These are phyloP conservation scores for Globisporangium canariense DNA, from an alignment of 352 stramenopile species.

Conservation along the genomic window DNA sequence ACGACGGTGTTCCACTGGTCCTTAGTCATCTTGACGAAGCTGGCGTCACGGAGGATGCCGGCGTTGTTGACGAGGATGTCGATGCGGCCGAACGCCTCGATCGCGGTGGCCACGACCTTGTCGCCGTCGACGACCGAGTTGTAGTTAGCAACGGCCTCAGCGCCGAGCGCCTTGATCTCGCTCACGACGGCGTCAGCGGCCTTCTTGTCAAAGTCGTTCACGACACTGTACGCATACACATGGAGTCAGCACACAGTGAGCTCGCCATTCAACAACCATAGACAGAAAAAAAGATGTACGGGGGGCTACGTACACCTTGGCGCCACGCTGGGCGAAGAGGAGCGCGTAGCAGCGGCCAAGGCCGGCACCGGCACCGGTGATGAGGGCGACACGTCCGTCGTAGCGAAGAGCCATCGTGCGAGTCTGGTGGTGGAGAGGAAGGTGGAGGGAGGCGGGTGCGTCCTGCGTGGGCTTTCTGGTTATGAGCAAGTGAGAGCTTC, in stretches of 20 bases:
- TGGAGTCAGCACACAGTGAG: conserved; percentile 7
- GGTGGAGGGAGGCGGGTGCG: conserved; percentile 9
- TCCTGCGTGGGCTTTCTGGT: conserved; percentile 2
- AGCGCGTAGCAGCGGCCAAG: conserved; percentile 76
- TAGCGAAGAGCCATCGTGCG: conserved; percentile 55
- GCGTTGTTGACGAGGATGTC: conserved; percentile 93
- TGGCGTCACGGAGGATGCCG: conserved; percentile 90
- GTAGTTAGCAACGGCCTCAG: conserved; percentile 77
- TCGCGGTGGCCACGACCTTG: conserved; percentile 75
- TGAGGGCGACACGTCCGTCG: conserved; percentile 59
- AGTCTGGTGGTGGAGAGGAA: conserved; percentile 4
- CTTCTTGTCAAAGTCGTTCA: conserved; percentile 68
- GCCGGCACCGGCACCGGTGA: conserved; percentile 72
- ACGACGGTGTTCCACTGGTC: conserved; percentile 86
- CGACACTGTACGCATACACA: conserved; percentile 35
- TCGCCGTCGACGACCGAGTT: conserved; percentile 83
- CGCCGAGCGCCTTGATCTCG: conserved; percentile 72
- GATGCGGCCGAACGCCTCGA: conserved; percentile 65
- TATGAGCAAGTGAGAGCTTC: conserved; percentile 3
- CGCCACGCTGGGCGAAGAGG: conserved; percentile 66
- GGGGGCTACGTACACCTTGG: conserved; percentile 71
- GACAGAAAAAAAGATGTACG: background rate
- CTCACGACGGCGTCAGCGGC: conserved; percentile 69
- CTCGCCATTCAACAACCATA: conserved; percentile 60
- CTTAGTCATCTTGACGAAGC: conserved; percentile 89